These are phyloP conservation scores for Hyaloscypha variabilis DNA, from an alignment of 495 filamentous ascomycete species.

Conservation along the genomic window DNA sequence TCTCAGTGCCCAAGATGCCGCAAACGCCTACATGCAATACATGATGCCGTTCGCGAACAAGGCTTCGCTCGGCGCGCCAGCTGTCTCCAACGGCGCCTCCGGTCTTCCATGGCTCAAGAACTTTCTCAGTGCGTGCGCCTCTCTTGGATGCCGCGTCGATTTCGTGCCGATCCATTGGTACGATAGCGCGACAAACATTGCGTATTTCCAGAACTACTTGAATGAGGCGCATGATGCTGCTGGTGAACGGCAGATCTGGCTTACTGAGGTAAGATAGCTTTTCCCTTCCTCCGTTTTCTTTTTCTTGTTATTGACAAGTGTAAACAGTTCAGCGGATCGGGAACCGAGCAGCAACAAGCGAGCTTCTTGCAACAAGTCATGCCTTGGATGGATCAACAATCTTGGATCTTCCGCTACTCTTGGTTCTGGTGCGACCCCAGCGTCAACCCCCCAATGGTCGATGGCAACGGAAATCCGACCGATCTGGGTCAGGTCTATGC, in stretches of 20 bases:
- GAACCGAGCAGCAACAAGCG: conserved; percentile 44
- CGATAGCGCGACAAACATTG: conserved; percentile 43
- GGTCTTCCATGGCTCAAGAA: conserved; percentile 64
- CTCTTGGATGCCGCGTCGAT: conserved; percentile 61
- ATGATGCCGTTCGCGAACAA: conserved; percentile 70
- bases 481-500: neutral
- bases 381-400: conserved; percentile 64
- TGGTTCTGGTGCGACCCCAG: conserved; percentile 54
- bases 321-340: conserved; percentile 57
- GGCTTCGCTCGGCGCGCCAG: conserved; percentile 69
- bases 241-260: conserved; percentile 63
- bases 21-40: conserved; percentile 58
- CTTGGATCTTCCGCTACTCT: conserved; percentile 68
- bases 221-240: conserved; percentile 50
- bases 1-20: conserved; percentile 63
- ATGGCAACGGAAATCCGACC: neutral
- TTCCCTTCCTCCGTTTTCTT: conserved; percentile 1
- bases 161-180: conserved; percentile 77
- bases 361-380: conserved; percentile 59
- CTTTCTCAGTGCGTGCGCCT: conserved; percentile 60
- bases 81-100: conserved; percentile 69
- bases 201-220: conserved; percentile 61
- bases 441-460: neutral
- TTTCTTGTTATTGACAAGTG: neutral
- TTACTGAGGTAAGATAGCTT: conserved; percentile 78